phyloP scores from a whole-genome alignment of 139 green algal species.

The Tetradesmus lagerheimii region DNA sequence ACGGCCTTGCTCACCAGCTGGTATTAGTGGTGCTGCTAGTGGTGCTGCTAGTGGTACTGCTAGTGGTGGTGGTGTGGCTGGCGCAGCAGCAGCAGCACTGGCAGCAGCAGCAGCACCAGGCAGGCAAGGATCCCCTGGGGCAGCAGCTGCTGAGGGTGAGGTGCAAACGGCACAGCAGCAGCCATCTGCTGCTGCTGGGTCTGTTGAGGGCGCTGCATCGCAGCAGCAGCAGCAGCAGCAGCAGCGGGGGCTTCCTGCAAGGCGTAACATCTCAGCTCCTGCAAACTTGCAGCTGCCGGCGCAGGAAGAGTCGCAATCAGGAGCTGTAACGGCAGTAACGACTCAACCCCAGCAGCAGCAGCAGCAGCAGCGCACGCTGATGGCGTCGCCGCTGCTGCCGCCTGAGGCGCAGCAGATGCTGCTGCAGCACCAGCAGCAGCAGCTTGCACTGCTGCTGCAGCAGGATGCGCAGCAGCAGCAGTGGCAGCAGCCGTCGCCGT shows the following conservation, averaged over 20 bases:
- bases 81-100: not conserved
- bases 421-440: conserved; percentile 40
- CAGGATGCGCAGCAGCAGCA: conserved; percentile 17
- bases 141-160: not conserved
- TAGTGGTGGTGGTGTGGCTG: not conserved
- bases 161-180: conserved; percentile 1
- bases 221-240: conserved; percentile 7
- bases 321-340: not conserved
- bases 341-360: conserved; percentile 36
- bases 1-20: not conserved
- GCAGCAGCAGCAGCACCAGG: not conserved
- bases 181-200: not conserved
- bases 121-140: not conserved
- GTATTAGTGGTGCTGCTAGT: not conserved
- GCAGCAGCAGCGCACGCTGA: not conserved
- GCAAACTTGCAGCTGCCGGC: not conserved
- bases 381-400: conserved; percentile 13
- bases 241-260: not conserved
- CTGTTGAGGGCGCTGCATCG: not conserved
- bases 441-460: conserved; percentile 38
- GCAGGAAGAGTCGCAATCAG: not conserved
- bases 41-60: too few species aligned
- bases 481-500: conserved; percentile 9
- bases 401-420: conserved; percentile 34
- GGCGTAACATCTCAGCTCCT: not conserved